Conservation (phyloP, 2,329 filamentous ascomycete genomes). For the Diatrype stigma region DNA sequence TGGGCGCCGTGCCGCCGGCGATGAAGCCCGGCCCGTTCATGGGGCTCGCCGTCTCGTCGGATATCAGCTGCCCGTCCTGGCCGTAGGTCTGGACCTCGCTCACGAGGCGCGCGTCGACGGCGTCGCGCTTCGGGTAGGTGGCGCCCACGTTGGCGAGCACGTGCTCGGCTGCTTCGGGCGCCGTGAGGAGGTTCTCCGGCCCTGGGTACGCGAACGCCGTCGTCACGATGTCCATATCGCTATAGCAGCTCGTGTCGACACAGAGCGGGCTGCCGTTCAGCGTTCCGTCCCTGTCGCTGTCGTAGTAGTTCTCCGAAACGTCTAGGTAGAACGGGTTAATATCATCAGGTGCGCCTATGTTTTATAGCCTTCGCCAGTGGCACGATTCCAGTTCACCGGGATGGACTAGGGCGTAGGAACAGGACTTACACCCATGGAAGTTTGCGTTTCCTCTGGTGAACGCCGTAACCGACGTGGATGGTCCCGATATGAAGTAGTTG, state of each 20-base stretch:
- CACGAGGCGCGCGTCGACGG: constrained; percentile 38
- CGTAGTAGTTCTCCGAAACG: constrained; percentile 48
- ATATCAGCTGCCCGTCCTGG: constrained; percentile 39
- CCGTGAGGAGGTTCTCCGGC: constrained; percentile 34
- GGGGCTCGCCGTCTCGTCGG: constrained; percentile 35
- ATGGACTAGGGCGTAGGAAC: not conserved
- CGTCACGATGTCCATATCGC: constrained; percentile 39
- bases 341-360: too few relatives aligned
- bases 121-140: constrained; percentile 38
- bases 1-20: constrained; percentile 31
- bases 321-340: constrained; percentile 21
- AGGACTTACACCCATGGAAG: constrained; percentile 42
- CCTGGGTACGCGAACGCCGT: constrained; percentile 39
- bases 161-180: constrained; percentile 35
- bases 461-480: constrained; percentile 42
- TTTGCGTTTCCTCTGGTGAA: constrained; percentile 53
- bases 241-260: constrained; percentile 39
- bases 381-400: too few relatives aligned
- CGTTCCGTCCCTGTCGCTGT: constrained; percentile 43
- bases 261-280: constrained; percentile 45
- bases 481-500: constrained; percentile 55
- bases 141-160: constrained; percentile 38
- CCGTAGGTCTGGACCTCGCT: constrained; percentile 42
- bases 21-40: constrained; percentile 38
- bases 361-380: too few relatives aligned